Base-by-base conservation (phyloP, 2,329 filamentous ascomycete genomes). In the Colletotrichum echinochloae region DNA sequence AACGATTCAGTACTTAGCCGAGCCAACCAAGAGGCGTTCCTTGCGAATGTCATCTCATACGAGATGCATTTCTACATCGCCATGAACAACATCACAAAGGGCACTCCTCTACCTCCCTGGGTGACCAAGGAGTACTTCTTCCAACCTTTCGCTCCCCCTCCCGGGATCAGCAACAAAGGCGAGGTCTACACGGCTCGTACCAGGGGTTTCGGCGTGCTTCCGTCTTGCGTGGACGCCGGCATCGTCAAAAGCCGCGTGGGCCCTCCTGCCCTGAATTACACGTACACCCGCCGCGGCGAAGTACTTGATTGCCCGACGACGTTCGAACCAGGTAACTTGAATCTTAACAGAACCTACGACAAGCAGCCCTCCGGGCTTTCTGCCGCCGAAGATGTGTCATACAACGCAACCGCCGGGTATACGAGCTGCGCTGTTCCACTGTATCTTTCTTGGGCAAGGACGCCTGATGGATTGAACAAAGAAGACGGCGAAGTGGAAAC, bases 41-140 rank as follows among this genome's bases (percentile, higher is more conserved):
- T 6, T 16, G 14, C 16, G 2, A 55, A 51, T 23, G 26, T 18
- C 7, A 35, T 28, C 4, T 8, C 48, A 0, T 80, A 78, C 26
- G 44, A 70, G 1, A 75, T 79, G 6, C 77, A 76, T 0, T 70
- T 74, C 7, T 79, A 86, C 2, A 71, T 83, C 0, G 76, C 79
- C 0, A 79, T 84, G 61, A 83, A 87, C 0, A 89, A 90, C 30
- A 54, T 83, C 0, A 83, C 82, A 0, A 72, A 75, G 0, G 78
- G 79, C 0, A 87, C 85, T 0, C 72, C 79, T 0, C 75, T 90
- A 0, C 84, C 87, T 0, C 74, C 86, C 0, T 90, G 89, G 88
- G 80, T 84, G 0, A 82, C 86, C 1, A 33, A 76, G 0, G 73
- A 80, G 0, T 81, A 80, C 16, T 85, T 82, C 12, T 90, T 89